Evolutionary conservation across 495 filamentous ascomycete genomes (phyloP).

Genomic region (Choiromyces venosus): DNA sequence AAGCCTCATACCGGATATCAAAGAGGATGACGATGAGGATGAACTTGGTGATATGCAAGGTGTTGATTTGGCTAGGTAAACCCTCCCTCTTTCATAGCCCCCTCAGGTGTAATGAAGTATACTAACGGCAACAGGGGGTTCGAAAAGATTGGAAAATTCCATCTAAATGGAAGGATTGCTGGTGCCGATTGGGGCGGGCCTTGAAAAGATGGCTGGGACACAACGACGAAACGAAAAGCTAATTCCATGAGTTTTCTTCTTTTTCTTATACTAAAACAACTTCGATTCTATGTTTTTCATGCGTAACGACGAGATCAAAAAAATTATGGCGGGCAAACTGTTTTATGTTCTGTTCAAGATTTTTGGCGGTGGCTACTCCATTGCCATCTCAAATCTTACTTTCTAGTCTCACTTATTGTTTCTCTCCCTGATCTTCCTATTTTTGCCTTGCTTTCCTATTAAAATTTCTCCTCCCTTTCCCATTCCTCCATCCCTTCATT

Average conservation of each 20-base stretch:
- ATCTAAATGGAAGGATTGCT: constrained; percentile 37
- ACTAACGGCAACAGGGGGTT: constrained; percentile 25
- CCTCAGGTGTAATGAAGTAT: background rate
- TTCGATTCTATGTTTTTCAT: background rate
- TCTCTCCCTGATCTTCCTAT: background rate
- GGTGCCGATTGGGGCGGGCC: constrained; percentile 36
- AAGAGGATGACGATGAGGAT: constrained; percentile 44
- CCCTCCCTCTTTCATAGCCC: constrained; percentile 7
- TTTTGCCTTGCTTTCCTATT: background rate
- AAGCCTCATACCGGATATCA: constrained; percentile 31
- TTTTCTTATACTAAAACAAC: background rate
- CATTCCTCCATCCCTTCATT: background rate
- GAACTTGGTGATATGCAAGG: constrained; percentile 55
- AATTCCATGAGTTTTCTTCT: constrained; percentile 5
- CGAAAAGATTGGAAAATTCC: constrained; percentile 42
- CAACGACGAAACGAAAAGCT: constrained; percentile 19
- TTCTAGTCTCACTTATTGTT: background rate
- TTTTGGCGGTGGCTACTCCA: background rate
- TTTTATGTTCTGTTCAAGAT: background rate
- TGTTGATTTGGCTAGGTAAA: constrained; percentile 64
- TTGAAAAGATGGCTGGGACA: constrained; percentile 2
- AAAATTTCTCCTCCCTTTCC: background rate
- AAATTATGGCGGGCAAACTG: background rate
- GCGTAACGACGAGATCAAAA: background rate
- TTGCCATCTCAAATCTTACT: background rate